phyloP scores from a whole-genome alignment of 176 grass and related monocot species.

The Dendrocalamus sinicus region DNA sequence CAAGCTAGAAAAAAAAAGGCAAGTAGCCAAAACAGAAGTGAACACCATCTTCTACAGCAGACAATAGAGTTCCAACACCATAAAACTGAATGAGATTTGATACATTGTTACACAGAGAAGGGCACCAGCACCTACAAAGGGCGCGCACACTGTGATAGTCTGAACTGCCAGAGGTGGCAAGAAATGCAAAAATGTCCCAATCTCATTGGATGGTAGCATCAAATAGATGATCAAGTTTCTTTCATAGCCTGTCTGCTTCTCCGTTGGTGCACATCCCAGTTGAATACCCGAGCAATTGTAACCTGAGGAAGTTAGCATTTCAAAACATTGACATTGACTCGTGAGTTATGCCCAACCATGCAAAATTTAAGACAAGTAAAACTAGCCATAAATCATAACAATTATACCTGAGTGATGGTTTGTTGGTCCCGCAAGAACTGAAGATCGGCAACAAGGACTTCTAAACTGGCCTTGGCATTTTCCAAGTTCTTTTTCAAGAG shows the following conservation, averaged over 20 bases:
- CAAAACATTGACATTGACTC: not conserved
- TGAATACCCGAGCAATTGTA: constrained; percentile 91
- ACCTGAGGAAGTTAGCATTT: constrained; percentile 55
- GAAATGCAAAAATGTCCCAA: constrained; percentile 11
- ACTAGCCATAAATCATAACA: not conserved
- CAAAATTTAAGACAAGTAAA: not conserved
- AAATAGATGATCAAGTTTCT: constrained; percentile 52
- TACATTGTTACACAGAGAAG: constrained; percentile 41
- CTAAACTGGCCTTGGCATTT: constrained; percentile 94
- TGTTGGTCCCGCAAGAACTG: constrained; percentile 97
- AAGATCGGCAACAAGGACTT: constrained; percentile 87
- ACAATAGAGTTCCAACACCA: constrained; percentile 51
- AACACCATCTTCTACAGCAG: constrained; percentile 40
- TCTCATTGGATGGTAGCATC: constrained; percentile 18
- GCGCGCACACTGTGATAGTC: not conserved
- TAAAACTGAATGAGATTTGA: constrained; percentile 36
- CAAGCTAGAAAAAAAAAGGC: not conserved
- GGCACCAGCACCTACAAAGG: constrained; percentile 37
- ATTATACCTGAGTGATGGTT: constrained; percentile 89
- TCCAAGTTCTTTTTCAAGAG: constrained; percentile 93
- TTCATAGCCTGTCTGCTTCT: constrained; percentile 72
- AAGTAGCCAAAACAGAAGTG: constrained; percentile 28
- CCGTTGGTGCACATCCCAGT: constrained; percentile 98
- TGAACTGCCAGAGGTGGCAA: constrained; percentile 37
- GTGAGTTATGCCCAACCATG: not conserved